phyloP scores from a whole-genome alignment of 1,284 basidiomycete genomes.

The Mycosarcoma maydis region DNA sequence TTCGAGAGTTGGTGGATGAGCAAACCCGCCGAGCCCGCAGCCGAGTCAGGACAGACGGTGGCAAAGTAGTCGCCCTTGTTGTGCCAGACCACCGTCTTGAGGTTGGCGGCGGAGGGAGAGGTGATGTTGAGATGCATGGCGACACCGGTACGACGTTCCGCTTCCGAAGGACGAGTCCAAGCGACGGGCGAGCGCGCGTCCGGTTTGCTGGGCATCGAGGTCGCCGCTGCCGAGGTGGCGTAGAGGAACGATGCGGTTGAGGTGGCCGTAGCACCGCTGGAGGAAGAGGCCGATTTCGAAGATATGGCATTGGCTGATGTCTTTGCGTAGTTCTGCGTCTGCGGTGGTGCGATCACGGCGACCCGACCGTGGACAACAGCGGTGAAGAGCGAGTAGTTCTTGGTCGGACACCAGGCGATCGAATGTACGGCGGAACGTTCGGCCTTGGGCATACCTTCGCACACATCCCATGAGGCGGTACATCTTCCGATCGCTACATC shows the following conservation, averaged over 20 bases:
- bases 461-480: constrained; percentile 85
- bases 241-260: constrained; percentile 52
- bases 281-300: constrained; percentile 54
- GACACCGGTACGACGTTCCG: constrained; percentile 70
- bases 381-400: constrained; percentile 82
- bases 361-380: constrained; percentile 75
- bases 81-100: constrained; percentile 91
- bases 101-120: constrained; percentile 73
- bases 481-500: constrained; percentile 92
- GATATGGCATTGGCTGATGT: constrained; percentile 61
- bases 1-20: constrained; percentile 95
- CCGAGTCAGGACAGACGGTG: constrained; percentile 74
- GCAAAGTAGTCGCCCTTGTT: constrained; percentile 94
- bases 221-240: constrained; percentile 52
- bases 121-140: constrained; percentile 63
- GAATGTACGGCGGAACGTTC: constrained; percentile 74
- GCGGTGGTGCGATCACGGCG: constrained; percentile 81
- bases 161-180: constrained; percentile 70
- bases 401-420: constrained; percentile 92
- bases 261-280: constrained; percentile 54
- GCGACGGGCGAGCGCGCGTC: constrained; percentile 67
- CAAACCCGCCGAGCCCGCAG: constrained; percentile 76
- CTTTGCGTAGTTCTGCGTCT: constrained; percentile 69
- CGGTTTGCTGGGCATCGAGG: constrained; percentile 37
- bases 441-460: constrained; percentile 43